phyloP scores from a whole-genome alignment of 345 rosid species.

The Populus davidiana region DNA sequence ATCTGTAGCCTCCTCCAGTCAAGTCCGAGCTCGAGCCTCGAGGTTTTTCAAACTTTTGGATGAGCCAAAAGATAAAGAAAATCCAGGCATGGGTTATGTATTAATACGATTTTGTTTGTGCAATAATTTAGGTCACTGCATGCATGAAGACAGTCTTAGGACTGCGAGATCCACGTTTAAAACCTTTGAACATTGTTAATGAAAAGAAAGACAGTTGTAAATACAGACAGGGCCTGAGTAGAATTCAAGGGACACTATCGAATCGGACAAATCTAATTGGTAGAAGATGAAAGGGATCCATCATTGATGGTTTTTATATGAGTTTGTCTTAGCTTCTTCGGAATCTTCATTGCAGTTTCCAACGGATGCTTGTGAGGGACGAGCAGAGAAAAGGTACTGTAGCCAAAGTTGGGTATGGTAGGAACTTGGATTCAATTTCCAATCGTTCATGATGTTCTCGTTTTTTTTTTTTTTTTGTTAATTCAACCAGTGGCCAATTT shows the following conservation, averaged over 20 bases:
- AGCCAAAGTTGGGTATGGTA: not conserved
- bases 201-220: not conserved
- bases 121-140: too few relatives aligned
- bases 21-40: too few relatives aligned
- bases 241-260: not conserved
- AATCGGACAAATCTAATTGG: not conserved
- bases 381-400: not conserved
- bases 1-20: too few relatives aligned
- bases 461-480: not conserved
- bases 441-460: not conserved
- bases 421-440: not conserved
- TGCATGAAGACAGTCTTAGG: not conserved
- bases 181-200: not conserved
- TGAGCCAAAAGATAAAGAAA: not conserved
- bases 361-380: not conserved
- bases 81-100: not conserved
- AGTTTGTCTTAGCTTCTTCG: not conserved
- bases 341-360: slow-evolving; percentile 12
- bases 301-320: not conserved
- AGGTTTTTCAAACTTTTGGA: too few relatives aligned
- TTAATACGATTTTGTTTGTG: not conserved
- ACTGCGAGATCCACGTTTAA: not conserved
- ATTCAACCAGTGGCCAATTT: not conserved
- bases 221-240: not conserved
- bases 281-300: not conserved